Percentiles rank a stretch among this genome's conserved stretches.
These are phyloP conservation scores for Pelargonium myrrhifolium DNA, from an alignment of 441 rosid genomes.

Conservation along the genomic window DNA sequence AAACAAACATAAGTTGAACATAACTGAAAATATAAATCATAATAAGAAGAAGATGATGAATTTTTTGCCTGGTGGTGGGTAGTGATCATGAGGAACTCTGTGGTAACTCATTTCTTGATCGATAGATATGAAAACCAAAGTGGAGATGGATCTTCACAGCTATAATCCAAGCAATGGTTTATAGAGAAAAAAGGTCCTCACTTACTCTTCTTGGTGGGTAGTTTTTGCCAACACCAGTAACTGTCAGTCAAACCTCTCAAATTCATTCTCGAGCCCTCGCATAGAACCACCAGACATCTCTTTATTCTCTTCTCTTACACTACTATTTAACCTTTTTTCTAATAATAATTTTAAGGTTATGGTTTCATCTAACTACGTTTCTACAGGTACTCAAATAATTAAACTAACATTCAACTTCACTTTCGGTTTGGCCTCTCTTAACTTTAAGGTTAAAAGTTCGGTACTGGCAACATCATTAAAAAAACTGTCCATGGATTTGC, in stretches of 20 bases:
- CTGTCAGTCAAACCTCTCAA: neutral
- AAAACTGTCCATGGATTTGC: too few species aligned
- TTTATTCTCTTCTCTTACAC: too few species aligned
- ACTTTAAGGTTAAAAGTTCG: too few species aligned
- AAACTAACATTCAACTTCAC: neutral
- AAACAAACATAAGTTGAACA: neutral
- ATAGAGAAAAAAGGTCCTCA: constrained; percentile 16
- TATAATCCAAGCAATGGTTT: neutral
- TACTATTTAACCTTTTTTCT: too few species aligned
- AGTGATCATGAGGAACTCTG: constrained; percentile 23
- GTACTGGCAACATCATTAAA: too few species aligned
- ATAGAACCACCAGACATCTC: too few species aligned
- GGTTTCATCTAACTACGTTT: too few species aligned
- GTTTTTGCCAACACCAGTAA: neutral
- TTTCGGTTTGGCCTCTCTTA: too few species aligned
- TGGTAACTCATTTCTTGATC: constrained; percentile 33
- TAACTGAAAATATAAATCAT: neutral
- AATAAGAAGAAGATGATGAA: neutral
- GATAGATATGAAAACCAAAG: neutral
- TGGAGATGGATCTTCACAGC: neutral
- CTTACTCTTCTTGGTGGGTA: neutral
- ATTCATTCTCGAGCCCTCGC: neutral
- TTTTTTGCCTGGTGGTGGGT: constrained; percentile 24
- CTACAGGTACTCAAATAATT: too few species aligned
- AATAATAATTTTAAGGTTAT: too few species aligned